Percentiles rank a stretch among this genome's conserved stretches.
Evolutionary conservation across 768 basidiomycete species (phyloP).

Genomic region (Naganishia vaughanmartiniae): DNA sequence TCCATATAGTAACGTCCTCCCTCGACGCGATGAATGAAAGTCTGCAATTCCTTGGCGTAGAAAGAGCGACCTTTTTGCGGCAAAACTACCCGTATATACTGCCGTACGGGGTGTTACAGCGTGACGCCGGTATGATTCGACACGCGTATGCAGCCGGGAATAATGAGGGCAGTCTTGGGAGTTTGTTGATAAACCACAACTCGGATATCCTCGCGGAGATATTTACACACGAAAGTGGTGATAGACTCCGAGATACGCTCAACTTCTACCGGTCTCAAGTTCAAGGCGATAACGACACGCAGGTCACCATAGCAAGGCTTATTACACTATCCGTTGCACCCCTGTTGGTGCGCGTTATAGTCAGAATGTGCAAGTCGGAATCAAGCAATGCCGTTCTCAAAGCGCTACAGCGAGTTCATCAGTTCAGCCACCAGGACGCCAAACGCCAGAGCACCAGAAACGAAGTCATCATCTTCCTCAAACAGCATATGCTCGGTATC

Average conservation of each 20-base stretch:
- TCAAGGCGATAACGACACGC: conserved; percentile 22
- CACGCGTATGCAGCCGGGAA: conserved; percentile 13
- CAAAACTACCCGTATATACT: conserved; percentile 41
- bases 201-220: conserved; percentile 38
- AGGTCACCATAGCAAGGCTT: conserved; percentile 34
- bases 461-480: conserved; percentile 59
- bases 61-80: conserved; percentile 41
- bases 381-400: conserved; percentile 56
- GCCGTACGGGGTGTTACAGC: conserved; percentile 39
- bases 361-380: conserved; percentile 72
- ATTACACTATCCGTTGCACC: conserved; percentile 68
- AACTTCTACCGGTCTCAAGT: conserved; percentile 18
- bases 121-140: conserved; percentile 24
- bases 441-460: conserved; percentile 35
- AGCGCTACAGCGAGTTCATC: conserved; percentile 39
- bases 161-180: conserved; percentile 30
- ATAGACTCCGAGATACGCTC: conserved; percentile 27
- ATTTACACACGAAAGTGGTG: conserved; percentile 30
- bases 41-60: conserved; percentile 41
- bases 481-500: conserved; percentile 75
- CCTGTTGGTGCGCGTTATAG: conserved; percentile 70
- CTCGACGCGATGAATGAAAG: conserved; percentile 41
- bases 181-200: conserved; percentile 29
- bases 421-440: conserved; percentile 31
- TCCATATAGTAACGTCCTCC: conserved; percentile 36